Conservation (phyloP, 176 grass and related monocot species). For the Oryza glaberrima region DNA sequence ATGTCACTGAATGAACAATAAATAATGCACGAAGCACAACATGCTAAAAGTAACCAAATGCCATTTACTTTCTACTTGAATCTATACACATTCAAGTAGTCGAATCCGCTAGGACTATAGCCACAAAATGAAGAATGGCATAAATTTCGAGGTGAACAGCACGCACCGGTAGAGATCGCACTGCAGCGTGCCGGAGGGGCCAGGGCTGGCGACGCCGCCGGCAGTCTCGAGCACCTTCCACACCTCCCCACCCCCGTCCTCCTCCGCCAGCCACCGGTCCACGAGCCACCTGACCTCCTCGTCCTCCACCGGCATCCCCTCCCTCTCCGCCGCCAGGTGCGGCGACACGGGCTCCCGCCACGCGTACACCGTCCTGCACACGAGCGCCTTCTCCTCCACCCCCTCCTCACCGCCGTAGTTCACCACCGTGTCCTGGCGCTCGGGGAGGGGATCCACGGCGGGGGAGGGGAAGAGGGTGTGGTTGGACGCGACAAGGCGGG, state of each 20-base stretch:
- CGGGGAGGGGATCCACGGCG: constrained; percentile 42
- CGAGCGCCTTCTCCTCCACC: constrained; percentile 47
- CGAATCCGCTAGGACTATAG: not conserved
- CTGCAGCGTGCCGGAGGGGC: constrained; percentile 74
- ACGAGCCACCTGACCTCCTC: constrained; percentile 56
- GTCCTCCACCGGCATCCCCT: constrained; percentile 70
- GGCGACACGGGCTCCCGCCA: constrained; percentile 86
- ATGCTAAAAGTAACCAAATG: not conserved
- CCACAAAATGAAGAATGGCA: not conserved
- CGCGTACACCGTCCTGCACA: constrained; percentile 79
- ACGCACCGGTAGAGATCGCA: constrained; percentile 88
- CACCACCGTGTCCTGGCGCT: constrained; percentile 46
- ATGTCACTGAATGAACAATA: not conserved
- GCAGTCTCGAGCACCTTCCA: constrained; percentile 95
- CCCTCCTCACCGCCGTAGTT: constrained; percentile 22
- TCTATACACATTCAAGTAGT: not conserved
- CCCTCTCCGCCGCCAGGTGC: constrained; percentile 86
- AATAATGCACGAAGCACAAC: not conserved
- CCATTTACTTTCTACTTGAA: not conserved
- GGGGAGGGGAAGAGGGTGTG: constrained; percentile 58
- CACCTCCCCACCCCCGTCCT: constrained; percentile 31
- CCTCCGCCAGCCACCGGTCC: constrained; percentile 49
- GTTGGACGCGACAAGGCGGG: constrained; percentile 62
- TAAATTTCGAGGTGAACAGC: not conserved
- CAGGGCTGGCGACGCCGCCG: constrained; percentile 82